A percentile compares a stretch with the other conserved stretches of the same genome.
Evolutionary conservation across 2,329 filamentous ascomycete genomes (phyloP).

Genomic region (Exophiala phaeomuriformis): DNA sequence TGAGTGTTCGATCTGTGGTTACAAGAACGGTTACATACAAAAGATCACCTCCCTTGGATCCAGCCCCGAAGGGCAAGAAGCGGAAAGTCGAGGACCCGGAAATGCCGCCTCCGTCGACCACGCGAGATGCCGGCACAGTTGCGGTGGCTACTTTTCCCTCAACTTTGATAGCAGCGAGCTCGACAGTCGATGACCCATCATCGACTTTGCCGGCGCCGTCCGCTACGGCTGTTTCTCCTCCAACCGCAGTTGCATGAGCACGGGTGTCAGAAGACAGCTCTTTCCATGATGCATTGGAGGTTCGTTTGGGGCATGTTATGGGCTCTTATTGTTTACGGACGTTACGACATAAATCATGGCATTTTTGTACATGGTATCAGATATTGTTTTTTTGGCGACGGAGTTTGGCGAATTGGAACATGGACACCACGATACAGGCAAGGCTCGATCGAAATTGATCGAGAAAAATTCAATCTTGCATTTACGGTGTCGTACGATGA

Average conservation of each 20-base stretch:
- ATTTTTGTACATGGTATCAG: constrained; percentile 24
- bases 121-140: constrained; percentile 11
- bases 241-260: constrained; percentile 9
- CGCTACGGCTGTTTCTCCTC: constrained; percentile 8
- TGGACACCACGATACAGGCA: constrained; percentile 7
- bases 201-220: constrained; percentile 3
- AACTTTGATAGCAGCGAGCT: constrained; percentile 11
- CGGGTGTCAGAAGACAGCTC: neutral
- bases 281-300: neutral
- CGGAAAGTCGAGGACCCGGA: constrained; percentile 53
- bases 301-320: neutral
- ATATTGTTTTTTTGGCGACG: constrained; percentile 15
- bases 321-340: neutral
- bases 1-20: constrained; percentile 77
- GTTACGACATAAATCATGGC: constrained; percentile 12
- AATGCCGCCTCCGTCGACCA: constrained; percentile 18
- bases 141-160: constrained; percentile 15
- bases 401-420: constrained; percentile 20
- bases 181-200: constrained; percentile 2
- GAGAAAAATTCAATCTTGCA: neutral
- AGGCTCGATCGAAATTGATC: constrained; percentile 6
- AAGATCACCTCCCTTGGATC: constrained; percentile 63
- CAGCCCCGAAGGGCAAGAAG: constrained; percentile 86
- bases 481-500: constrained; percentile 6
- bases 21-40: constrained; percentile 93